Evolutionary conservation across 768 basidiomycete species (phyloP).

Genomic region (Agrocybe pediades): DNA sequence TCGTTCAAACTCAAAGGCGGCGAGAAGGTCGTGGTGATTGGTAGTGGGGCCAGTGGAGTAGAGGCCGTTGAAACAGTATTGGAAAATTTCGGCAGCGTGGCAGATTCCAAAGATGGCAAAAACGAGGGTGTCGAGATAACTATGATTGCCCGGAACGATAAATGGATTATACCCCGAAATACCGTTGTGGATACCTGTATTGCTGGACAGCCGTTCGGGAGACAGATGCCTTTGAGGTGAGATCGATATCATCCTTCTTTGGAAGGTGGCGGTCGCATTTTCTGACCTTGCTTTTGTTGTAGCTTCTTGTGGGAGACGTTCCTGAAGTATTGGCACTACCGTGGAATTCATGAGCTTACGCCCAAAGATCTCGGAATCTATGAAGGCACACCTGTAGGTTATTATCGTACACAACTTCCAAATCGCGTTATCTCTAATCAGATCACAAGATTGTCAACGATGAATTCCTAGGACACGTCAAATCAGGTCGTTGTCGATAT

Average conservation of each 20-base stretch:
- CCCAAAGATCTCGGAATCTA: conserved; percentile 44
- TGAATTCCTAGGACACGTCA: conserved; percentile 47
- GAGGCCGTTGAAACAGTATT: conserved; percentile 33
- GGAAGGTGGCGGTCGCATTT: neutral
- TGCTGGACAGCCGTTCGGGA: conserved; percentile 52
- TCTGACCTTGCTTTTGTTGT: neutral
- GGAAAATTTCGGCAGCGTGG: conserved; percentile 23
- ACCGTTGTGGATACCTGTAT: conserved; percentile 48
- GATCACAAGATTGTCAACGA: conserved; percentile 49
- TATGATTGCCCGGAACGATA: conserved; percentile 46
- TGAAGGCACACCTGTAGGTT: conserved; percentile 45
- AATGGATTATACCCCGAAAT: conserved; percentile 54
- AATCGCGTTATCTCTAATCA: neutral
- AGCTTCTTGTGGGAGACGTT: conserved; percentile 52
- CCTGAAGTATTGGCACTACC: conserved; percentile 43
- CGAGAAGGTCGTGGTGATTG: conserved; percentile 46
- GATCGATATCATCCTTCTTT: neutral
- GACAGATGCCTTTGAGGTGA: conserved; percentile 51
- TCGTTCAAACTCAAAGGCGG: conserved; percentile 28
- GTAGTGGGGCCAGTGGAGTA: conserved; percentile 50
- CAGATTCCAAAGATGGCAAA: conserved; percentile 5
- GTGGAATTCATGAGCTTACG: conserved; percentile 43
- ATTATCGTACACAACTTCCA: neutral
- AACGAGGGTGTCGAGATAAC: conserved; percentile 31
- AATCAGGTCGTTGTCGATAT: conserved; percentile 42